Conservation (phyloP, 2,329 filamentous ascomycete genomes). For the Metarhizium album region DNA sequence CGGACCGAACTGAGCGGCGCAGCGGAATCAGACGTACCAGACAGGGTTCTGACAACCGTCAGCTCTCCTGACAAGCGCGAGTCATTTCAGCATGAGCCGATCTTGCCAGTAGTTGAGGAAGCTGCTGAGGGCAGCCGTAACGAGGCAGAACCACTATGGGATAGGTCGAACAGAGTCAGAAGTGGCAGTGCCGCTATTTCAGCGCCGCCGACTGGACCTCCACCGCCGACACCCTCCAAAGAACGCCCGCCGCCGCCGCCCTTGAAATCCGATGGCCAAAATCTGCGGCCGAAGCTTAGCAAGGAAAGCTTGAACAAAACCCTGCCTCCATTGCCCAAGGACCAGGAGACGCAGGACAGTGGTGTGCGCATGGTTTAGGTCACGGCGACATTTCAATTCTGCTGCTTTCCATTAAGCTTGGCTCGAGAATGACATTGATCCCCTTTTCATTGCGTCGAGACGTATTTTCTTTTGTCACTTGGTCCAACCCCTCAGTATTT, state of each 20-base stretch:
- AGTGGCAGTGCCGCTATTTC: constrained; percentile 20
- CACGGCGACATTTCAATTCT: constrained; percentile 10
- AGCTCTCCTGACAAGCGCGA: constrained; percentile 36
- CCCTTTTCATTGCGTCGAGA: neutral
- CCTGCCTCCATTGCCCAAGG: constrained; percentile 43
- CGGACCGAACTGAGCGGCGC: constrained; percentile 22
- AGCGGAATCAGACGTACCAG: constrained; percentile 43
- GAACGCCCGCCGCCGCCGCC: constrained; percentile 8
- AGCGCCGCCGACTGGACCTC: constrained; percentile 33
- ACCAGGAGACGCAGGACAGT: constrained; percentile 17
- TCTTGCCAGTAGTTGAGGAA: constrained; percentile 80
- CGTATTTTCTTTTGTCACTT: constrained; percentile 1
- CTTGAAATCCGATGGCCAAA: constrained; percentile 30
- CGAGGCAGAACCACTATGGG: constrained; percentile 23
- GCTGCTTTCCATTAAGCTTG: constrained; percentile 9
- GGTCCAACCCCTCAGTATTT: neutral
- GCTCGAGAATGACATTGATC: neutral
- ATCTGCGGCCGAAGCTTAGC: constrained; percentile 31
- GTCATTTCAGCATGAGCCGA: constrained; percentile 43
- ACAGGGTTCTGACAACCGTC: constrained; percentile 42
- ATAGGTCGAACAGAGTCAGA: constrained; percentile 27
- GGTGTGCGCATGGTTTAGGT: constrained; percentile 23
- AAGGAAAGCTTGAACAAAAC: constrained; percentile 50
- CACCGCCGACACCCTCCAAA: constrained; percentile 26
- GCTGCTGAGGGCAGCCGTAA: constrained; percentile 60